Percentiles rank a stretch among this genome's conserved stretches.
These are phyloP conservation scores for Tylopilus cervinicoccineus DNA, from an alignment of 768 basidiomycete genomes.

Conservation along the genomic window DNA sequence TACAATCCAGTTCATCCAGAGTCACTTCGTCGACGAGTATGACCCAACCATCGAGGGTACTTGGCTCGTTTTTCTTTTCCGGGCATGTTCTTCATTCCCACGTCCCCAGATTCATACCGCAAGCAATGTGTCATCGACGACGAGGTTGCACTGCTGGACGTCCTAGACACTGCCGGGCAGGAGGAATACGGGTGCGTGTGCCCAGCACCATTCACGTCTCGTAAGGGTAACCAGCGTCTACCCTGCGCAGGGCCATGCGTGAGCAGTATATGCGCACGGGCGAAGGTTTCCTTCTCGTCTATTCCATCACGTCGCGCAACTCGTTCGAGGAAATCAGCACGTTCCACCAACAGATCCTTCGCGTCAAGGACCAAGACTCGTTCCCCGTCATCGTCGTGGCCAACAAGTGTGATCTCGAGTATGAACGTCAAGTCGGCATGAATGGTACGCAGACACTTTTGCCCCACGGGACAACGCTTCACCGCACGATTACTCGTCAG, in stretches of 20 bases:
- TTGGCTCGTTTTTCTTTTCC: constrained; percentile 7
- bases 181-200: constrained; percentile 90
- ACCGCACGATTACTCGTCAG: constrained; percentile 38
- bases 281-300: constrained; percentile 96
- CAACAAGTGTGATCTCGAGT: constrained; percentile 97
- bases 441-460: constrained; percentile 55
- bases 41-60: constrained; percentile 94
- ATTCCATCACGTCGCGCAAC: constrained; percentile 96
- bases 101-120: constrained; percentile 78
- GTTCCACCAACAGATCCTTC: constrained; percentile 93
- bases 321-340: constrained; percentile 97
- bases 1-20: constrained; percentile 98
- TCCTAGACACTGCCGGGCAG: constrained; percentile 95
- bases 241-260: constrained; percentile 78
- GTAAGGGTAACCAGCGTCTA: constrained; percentile 1
- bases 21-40: constrained; percentile 88
- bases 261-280: constrained; percentile 99
- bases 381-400: constrained; percentile 96
- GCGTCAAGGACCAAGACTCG: constrained; percentile 93
- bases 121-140: constrained; percentile 98
- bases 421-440: constrained; percentile 93
- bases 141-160: constrained; percentile 96
- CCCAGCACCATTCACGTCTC: constrained; percentile 1
- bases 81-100: not conserved
- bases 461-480: not conserved